Conservation (phyloP, 2,329 filamentous ascomycete genomes). For the Ophiostoma australiae region DNA sequence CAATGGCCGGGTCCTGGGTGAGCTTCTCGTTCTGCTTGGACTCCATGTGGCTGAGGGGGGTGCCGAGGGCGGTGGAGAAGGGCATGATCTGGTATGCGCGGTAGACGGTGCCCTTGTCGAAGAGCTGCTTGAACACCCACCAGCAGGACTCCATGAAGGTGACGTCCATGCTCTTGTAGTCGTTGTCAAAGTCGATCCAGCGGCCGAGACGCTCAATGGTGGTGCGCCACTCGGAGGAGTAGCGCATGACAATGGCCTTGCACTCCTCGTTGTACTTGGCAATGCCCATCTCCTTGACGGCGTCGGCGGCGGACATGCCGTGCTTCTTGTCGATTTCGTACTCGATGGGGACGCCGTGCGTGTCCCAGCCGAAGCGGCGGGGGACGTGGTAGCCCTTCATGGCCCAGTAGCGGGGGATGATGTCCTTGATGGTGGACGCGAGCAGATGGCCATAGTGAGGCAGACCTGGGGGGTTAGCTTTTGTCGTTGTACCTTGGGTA, state of each 20-base stretch:
- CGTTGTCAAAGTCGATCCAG: conserved; percentile 97
- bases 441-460: conserved; percentile 67
- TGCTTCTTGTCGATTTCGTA: conserved; percentile 97
- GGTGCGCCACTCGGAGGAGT: conserved; percentile 76
- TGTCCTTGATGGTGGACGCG: conserved; percentile 94
- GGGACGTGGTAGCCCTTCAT: conserved; percentile 73
- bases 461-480: conserved; percentile 30
- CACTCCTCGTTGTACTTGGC: conserved; percentile 91
- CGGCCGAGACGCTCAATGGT: conserved; percentile 85
- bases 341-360: conserved; percentile 90
- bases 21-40: conserved; percentile 93
- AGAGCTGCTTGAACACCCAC: conserved; percentile 95
- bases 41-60: conserved; percentile 88
- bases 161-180: conserved; percentile 98
- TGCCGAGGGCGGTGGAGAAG: conserved; percentile 85
- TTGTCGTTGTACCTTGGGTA: neutral
- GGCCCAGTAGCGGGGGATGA: conserved; percentile 93
- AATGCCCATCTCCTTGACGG: conserved; percentile 80
- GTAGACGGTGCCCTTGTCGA: conserved; percentile 85
- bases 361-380: conserved; percentile 90
- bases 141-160: conserved; percentile 93
- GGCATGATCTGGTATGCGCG: conserved; percentile 91
- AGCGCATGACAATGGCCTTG: conserved; percentile 88
- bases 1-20: conserved; percentile 82
- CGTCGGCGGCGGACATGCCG: conserved; percentile 76